A percentile compares a stretch with the other conserved stretches of the same genome.
These are phyloP conservation scores for Phytopythium montanum DNA, from an alignment of 352 stramenopile species.

Conservation along the genomic window DNA sequence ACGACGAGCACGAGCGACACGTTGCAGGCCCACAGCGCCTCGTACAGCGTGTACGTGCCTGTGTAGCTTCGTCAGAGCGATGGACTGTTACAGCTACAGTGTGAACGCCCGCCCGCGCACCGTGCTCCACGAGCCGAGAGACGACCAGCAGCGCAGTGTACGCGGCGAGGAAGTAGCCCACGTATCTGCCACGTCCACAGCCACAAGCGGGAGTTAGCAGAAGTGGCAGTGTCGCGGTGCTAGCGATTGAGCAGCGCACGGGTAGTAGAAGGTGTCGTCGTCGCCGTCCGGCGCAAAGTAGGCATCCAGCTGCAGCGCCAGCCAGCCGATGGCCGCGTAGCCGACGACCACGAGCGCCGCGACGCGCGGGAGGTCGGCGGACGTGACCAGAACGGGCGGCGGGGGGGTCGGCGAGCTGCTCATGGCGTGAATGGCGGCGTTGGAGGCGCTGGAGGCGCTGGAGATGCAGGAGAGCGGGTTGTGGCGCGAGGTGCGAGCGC, in stretches of 20 bases:
- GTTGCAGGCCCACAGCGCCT: constrained; percentile 83
- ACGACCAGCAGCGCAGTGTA: constrained; percentile 53
- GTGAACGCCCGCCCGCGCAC: constrained; percentile 15
- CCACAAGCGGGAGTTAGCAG: not conserved
- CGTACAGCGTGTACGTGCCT: constrained; percentile 79
- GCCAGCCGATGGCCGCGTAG: constrained; percentile 20
- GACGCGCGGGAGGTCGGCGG: constrained; percentile 44
- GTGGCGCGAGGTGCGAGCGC: not conserved
- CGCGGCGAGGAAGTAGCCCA: constrained; percentile 42
- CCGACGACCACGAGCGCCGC: constrained; percentile 32
- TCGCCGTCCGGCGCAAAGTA: constrained; percentile 36
- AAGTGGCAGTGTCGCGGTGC: not conserved
- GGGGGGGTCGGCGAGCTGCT: constrained; percentile 18
- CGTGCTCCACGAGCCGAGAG: constrained; percentile 57
- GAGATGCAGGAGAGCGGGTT: not conserved
- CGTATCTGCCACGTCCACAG: constrained; percentile 21
- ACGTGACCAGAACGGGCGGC: constrained; percentile 52
- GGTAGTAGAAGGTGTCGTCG: constrained; percentile 51
- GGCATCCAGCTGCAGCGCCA: constrained; percentile 53
- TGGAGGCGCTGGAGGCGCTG: not conserved
- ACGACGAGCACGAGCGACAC: constrained; percentile 65
- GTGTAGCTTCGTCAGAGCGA: not conserved
- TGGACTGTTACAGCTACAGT: not conserved
- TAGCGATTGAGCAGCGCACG: constrained; percentile 14
- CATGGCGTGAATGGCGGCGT: not conserved